Conservation (phyloP, 2,329 filamentous ascomycete genomes). For the Botrytis pseudocinerea region DNA sequence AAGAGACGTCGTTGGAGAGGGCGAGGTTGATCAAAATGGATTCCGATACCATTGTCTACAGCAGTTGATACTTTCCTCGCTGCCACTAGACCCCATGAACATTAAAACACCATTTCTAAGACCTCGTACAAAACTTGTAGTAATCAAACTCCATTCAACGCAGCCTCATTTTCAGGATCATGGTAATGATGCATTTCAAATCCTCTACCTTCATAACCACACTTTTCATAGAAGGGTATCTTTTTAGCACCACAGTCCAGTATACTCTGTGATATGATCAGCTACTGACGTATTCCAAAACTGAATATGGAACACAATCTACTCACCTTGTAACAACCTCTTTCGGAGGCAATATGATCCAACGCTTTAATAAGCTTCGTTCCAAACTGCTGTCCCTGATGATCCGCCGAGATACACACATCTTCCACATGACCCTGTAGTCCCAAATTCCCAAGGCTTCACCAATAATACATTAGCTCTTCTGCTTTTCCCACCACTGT, state of each 20-base stretch:
- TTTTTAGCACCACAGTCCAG: conserved; percentile 94
- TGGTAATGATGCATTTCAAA: conserved; percentile 98
- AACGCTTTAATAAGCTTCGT: conserved; percentile 89
- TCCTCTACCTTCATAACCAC: conserved; percentile 82
- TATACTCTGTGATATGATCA: conserved; percentile 62
- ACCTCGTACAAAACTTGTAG: neutral
- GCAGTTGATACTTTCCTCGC: neutral
- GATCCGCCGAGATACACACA: conserved; percentile 87
- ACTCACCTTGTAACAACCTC: conserved; percentile 78
- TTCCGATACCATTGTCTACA: neutral
- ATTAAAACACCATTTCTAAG: neutral
- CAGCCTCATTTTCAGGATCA: conserved; percentile 27
- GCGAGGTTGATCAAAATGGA: neutral
- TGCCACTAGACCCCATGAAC: neutral
- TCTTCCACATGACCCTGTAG: conserved; percentile 94
- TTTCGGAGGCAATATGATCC: conserved; percentile 79
- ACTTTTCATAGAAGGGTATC: conserved; percentile 86
- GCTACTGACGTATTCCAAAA: neutral
- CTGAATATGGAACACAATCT: too few relatives aligned
- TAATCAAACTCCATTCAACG: conserved; percentile 24
- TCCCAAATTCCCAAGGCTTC: conserved; percentile 73
- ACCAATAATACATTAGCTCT: neutral
- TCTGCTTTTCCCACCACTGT: too few relatives aligned
- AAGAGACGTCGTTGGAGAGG: neutral
- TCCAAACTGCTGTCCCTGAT: conserved; percentile 95